A percentile compares a stretch with the other conserved stretches of the same genome.
These are phyloP conservation scores for Silene vulgaris DNA, from an alignment of 179 eudicot species.

Conservation along the genomic window DNA sequence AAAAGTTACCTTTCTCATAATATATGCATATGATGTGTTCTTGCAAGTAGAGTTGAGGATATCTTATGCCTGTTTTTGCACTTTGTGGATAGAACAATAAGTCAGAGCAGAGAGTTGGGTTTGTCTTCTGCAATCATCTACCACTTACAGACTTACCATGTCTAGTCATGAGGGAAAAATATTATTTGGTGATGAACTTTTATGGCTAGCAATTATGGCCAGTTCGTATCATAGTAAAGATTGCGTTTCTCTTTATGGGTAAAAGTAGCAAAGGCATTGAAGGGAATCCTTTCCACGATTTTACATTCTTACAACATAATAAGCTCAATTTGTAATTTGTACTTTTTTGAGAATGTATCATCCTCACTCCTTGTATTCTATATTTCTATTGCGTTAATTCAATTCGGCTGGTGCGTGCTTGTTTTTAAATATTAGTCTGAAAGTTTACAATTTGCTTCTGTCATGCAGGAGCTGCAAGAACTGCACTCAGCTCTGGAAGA, in stretches of 20 bases:
- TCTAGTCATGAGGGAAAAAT: neutral
- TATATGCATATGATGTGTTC: neutral
- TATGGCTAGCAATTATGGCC: neutral
- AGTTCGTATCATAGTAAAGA: neutral
- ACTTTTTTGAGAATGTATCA: neutral
- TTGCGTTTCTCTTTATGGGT: neutral
- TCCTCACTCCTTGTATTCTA: neutral
- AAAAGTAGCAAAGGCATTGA: neutral
- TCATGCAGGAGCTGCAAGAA: constrained; percentile 83
- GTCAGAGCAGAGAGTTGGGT: neutral
- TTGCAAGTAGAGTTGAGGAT: neutral
- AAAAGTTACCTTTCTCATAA: neutral
- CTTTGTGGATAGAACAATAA: neutral
- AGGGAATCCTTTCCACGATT: neutral
- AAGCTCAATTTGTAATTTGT: neutral
- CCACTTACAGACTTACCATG: neutral
- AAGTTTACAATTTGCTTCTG: constrained; percentile 8
- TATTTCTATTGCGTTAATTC: neutral
- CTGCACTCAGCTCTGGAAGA: constrained; percentile 89
- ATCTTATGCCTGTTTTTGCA: neutral
- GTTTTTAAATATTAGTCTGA: neutral
- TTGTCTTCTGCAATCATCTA: neutral
- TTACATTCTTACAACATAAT: neutral
- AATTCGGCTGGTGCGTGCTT: neutral
- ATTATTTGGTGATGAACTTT: neutral